These are phyloP conservation scores for Carex arenaria DNA, from an alignment of 202 grass and related monocot genomes.

Conservation along the genomic window DNA sequence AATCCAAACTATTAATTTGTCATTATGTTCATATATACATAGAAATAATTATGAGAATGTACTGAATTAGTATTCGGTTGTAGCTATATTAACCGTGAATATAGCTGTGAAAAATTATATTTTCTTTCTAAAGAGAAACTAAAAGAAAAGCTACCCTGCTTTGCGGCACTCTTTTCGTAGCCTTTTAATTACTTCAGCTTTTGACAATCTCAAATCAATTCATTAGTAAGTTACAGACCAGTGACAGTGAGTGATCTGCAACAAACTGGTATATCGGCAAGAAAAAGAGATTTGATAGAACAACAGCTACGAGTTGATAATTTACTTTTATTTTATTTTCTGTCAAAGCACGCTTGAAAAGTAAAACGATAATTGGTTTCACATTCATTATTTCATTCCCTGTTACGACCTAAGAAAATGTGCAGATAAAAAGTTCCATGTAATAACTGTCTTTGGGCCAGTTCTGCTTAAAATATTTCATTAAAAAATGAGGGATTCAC, in stretches of 20 bases:
- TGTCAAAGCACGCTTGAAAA: constrained; percentile 17
- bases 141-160: neutral
- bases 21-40: too few relatives aligned
- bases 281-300: neutral
- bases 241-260: neutral
- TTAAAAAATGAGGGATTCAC: neutral
- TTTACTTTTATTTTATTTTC: neutral
- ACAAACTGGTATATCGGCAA: neutral
- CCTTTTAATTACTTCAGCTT: neutral
- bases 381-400: constrained; percentile 1
- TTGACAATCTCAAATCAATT: neutral
- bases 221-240: neutral
- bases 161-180: neutral
- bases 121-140: neutral
- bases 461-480: neutral
- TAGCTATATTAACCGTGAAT: too few relatives aligned
- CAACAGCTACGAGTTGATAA: constrained; percentile 9
- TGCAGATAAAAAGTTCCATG: neutral
- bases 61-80: too few relatives aligned
- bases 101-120: too few relatives aligned
- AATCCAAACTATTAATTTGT: too few relatives aligned
- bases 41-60: too few relatives aligned
- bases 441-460: neutral
- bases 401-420: neutral
- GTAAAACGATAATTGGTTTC: constrained; percentile 7